Evolutionary conservation across 345 rosid genomes (phyloP).

Genomic region (Aurinia saxatilis): DNA sequence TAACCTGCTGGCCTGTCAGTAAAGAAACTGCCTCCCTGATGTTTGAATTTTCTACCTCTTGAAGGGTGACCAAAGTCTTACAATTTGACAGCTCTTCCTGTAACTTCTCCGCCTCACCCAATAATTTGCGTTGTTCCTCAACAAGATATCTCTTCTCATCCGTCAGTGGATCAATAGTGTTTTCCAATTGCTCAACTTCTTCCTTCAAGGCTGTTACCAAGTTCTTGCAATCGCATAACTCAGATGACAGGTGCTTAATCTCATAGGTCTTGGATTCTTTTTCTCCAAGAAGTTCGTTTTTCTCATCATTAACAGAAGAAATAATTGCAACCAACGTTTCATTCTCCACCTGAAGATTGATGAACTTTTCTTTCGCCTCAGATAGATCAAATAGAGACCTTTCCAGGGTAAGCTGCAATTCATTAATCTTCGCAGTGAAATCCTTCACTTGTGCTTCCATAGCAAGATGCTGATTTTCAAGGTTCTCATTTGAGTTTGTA

Average conservation of each 20-base stretch:
- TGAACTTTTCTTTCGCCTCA: constrained; percentile 38
- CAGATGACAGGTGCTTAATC: constrained; percentile 47
- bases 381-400: constrained; percentile 49
- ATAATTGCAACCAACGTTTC: constrained; percentile 38
- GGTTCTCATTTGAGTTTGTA: constrained; percentile 40
- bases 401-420: constrained; percentile 55
- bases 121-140: constrained; percentile 34
- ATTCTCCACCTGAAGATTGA: constrained; percentile 51
- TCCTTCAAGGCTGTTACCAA: constrained; percentile 34
- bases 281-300: constrained; percentile 41
- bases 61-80: constrained; percentile 43
- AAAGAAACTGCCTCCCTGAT: constrained; percentile 34
- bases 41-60: constrained; percentile 42
- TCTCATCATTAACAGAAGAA: constrained; percentile 47
- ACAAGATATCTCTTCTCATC: constrained; percentile 44
- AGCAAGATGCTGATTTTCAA: constrained; percentile 37
- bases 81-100: constrained; percentile 46
- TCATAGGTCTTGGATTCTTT: constrained; percentile 33
- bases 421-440: constrained; percentile 39
- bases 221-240: constrained; percentile 43
- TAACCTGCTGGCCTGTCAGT: constrained; percentile 35
- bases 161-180: constrained; percentile 32
- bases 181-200: constrained; percentile 53
- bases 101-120: constrained; percentile 48
- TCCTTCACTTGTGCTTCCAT: constrained; percentile 47